Conservation (phyloP, 2,329 filamentous ascomycete genomes). For the Pseudogymnoascus sp. region DNA sequence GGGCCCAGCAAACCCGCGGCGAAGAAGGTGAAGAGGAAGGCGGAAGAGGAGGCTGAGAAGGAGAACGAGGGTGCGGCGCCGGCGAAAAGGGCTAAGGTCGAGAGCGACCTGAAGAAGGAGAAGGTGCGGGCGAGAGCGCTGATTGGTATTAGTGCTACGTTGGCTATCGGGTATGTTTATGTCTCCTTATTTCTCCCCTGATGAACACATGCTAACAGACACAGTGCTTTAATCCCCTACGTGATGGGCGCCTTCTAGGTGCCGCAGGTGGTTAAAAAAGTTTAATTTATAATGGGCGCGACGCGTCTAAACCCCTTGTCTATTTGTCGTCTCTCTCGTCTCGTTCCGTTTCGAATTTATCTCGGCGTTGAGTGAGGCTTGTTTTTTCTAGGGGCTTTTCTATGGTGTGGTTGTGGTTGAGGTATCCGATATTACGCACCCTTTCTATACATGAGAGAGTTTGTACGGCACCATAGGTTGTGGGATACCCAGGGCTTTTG, state of each 20-base stretch:
- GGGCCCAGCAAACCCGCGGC: slow-evolving; percentile 28
- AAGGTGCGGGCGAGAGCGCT: slow-evolving; percentile 79
- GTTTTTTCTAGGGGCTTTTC: slow-evolving; percentile 1
- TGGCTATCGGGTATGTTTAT: slow-evolving; percentile 86
- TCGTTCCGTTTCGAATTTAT: not conserved
- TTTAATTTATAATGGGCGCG: slow-evolving; percentile 2
- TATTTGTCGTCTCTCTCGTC: slow-evolving; percentile 2
- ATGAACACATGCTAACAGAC: slow-evolving; percentile 14
- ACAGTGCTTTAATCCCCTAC: slow-evolving; percentile 30
- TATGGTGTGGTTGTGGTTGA: not conserved
- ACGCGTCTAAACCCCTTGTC: not conserved
- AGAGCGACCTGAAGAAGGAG: slow-evolving; percentile 76
- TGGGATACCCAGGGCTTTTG: not conserved
- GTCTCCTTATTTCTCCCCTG: not conserved
- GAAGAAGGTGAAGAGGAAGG: slow-evolving; percentile 65
- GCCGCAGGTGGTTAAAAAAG: not conserved
- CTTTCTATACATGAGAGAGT: not conserved
- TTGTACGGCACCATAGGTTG: not conserved
- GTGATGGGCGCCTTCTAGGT: slow-evolving; percentile 24
- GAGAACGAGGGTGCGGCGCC: slow-evolving; percentile 39
- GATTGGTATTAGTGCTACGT: slow-evolving; percentile 76
- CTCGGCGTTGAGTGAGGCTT: slow-evolving; percentile 1
- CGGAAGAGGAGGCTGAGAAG: slow-evolving; percentile 50
- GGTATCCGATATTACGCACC: not conserved
- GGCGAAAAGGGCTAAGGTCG: slow-evolving; percentile 72